phyloP scores from a whole-genome alignment of 208 protist species.

The Trypanosoma melophagium region DNA sequence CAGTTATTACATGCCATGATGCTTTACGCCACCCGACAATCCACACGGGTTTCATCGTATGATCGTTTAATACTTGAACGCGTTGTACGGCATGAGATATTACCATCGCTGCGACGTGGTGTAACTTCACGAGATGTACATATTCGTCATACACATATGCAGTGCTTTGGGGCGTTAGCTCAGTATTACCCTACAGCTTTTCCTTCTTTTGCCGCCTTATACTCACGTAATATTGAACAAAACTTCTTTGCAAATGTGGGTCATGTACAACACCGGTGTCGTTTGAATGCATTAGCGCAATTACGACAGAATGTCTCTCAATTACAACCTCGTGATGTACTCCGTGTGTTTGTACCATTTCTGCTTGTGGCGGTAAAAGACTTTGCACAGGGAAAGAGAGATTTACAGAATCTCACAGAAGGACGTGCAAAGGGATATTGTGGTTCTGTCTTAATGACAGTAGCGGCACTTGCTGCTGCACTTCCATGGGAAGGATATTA shows the following conservation, averaged over 20 bases:
- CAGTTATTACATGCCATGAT: constrained; percentile 78
- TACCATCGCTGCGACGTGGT: constrained; percentile 82
- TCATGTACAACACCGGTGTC: constrained; percentile 80
- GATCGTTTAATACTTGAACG: constrained; percentile 51
- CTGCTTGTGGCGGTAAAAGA: constrained; percentile 81
- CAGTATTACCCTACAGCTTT: constrained; percentile 60
- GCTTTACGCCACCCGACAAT: constrained; percentile 55
- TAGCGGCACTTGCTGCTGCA: constrained; percentile 57
- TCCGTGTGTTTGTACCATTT: constrained; percentile 89
- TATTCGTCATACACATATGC: constrained; percentile 78
- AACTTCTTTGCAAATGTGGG: constrained; percentile 86
- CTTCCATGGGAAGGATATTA: constrained; percentile 91
- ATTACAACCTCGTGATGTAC: constrained; percentile 71
- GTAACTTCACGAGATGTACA: constrained; percentile 73
- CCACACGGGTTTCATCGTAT: constrained; percentile 23
- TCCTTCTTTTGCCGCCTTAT: constrained; percentile 72
- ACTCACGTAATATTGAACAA: constrained; percentile 67
- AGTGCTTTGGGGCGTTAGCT: constrained; percentile 62
- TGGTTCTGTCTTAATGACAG: constrained; percentile 73
- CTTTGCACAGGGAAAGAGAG: constrained; percentile 84
- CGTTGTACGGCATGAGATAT: constrained; percentile 66
- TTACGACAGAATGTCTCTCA: constrained; percentile 48
- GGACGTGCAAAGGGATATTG: constrained; percentile 81
- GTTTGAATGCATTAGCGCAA: constrained; percentile 73
- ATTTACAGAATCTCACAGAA: constrained; percentile 79